phyloP scores from a whole-genome alignment of 176 grass and related monocot genomes.

The Lolium rigidum region DNA sequence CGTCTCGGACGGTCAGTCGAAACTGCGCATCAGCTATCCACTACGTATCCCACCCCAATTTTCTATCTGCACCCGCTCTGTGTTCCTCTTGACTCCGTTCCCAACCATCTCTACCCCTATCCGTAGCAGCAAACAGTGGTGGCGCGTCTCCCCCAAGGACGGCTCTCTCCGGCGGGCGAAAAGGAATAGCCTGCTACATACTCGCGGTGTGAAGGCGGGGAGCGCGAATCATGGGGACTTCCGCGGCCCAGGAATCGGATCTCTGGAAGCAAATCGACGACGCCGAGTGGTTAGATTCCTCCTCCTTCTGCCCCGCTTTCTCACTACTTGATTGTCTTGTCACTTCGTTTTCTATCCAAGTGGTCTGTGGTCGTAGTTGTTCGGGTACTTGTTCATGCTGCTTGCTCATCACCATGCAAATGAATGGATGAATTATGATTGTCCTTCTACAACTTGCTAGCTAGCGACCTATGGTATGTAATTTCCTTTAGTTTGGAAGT shows the following conservation, averaged over 20 bases:
- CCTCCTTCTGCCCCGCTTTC: background rate
- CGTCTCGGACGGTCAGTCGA: background rate
- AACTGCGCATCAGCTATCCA: conserved; percentile 14
- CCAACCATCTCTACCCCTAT: background rate
- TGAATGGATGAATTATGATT: background rate
- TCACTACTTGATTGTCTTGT: background rate
- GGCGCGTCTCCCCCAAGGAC: background rate
- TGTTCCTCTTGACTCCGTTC: conserved; percentile 2
- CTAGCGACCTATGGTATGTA: background rate
- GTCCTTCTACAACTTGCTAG: too few relatives aligned
- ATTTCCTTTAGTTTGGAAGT: background rate
- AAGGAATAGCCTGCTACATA: background rate
- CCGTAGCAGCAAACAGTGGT: background rate
- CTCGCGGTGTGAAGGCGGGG: background rate
- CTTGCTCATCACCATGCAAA: background rate
- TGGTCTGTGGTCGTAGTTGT: background rate
- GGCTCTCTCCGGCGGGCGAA: background rate
- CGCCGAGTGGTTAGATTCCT: conserved; percentile 52
- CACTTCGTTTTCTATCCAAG: background rate
- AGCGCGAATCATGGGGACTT: conserved; percentile 36
- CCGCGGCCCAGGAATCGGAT: conserved; percentile 42
- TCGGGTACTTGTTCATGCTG: background rate
- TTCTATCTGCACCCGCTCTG: background rate
- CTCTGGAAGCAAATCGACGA: conserved; percentile 61
- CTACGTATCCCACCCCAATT: background rate